Evolutionary conservation across 768 basidiomycete species (phyloP).

Genomic region (Guyanaporus albipodus): DNA sequence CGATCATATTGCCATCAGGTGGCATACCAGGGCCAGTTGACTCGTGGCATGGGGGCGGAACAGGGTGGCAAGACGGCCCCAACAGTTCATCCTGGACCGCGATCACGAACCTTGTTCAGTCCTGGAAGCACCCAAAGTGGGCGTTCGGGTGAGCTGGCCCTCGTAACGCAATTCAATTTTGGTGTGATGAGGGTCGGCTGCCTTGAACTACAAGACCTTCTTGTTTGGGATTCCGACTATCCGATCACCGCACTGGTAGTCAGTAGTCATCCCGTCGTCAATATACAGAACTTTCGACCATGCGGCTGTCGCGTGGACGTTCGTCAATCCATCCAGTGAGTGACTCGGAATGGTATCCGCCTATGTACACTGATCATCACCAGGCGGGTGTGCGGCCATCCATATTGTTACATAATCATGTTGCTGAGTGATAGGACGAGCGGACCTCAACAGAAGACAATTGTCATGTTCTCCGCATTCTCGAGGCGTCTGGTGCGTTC

Average conservation of each 20-base stretch:
- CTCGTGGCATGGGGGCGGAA: constrained; percentile 1
- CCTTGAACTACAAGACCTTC: constrained; percentile 10
- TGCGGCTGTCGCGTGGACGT: constrained; percentile 10
- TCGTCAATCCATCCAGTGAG: background rate
- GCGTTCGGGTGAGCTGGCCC: background rate
- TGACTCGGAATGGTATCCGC: no score
- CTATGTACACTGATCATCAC: no score
- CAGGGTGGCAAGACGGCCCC: background rate
- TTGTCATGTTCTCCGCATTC: constrained; percentile 36
- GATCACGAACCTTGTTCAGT: constrained; percentile 4
- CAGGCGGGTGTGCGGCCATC: no score
- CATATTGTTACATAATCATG: constrained; percentile 8
- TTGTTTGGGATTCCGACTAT: constrained; percentile 9
- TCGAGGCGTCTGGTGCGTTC: constrained; percentile 32
- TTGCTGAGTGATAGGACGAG: background rate
- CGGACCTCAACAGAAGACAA: no score
- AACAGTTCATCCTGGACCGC: background rate
- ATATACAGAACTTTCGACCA: constrained; percentile 3
- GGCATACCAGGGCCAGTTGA: constrained; percentile 9
- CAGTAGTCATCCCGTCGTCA: background rate
- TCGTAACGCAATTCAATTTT: background rate
- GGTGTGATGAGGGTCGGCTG: background rate
- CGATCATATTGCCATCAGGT: background rate
- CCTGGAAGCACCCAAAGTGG: background rate
- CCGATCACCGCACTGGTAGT: constrained; percentile 10